Percentiles rank a stretch among this genome's conserved stretches.
Conservation (phyloP, 257 asterid genomes). For the Nyctanthes arbortristis region DNA sequence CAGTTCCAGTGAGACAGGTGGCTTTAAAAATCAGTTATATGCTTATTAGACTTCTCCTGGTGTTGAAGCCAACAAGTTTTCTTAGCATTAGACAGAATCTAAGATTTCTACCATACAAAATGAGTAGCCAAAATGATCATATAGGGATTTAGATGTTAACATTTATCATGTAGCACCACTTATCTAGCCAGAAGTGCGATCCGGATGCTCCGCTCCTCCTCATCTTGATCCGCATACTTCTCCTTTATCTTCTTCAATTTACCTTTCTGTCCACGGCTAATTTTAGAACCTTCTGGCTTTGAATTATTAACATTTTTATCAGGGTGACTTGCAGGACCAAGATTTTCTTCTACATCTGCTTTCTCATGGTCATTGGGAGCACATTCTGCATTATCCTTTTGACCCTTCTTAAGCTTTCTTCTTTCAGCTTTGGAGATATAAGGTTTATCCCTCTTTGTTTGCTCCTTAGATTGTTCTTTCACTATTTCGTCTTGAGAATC, state of each 20-base stretch:
- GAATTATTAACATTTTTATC: slow-evolving; percentile 38
- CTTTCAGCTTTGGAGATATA: slow-evolving; percentile 89
- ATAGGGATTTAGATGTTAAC: too few relatives aligned
- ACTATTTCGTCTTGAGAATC: slow-evolving; percentile 42
- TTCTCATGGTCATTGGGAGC: slow-evolving; percentile 37
- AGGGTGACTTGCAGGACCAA: slow-evolving; percentile 27
- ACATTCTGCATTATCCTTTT: slow-evolving; percentile 45
- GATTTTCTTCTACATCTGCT: slow-evolving; percentile 35
- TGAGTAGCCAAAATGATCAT: not conserved
- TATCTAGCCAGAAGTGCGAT: slow-evolving; percentile 80
- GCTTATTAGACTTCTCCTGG: not conserved
- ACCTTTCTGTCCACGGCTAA: slow-evolving; percentile 88
- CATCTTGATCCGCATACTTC: slow-evolving; percentile 99
- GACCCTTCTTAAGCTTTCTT: slow-evolving; percentile 89
- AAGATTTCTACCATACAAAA: not conserved
- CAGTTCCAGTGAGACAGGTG: slow-evolving; percentile 10
- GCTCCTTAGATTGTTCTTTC: slow-evolving; percentile 40
- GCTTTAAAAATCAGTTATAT: slow-evolving; percentile 20
- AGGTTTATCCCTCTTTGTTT: slow-evolving; percentile 72
- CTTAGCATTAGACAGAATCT: not conserved
- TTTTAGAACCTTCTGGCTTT: slow-evolving; percentile 56
- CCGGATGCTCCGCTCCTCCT: slow-evolving; percentile 86
- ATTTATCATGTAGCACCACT: too few relatives aligned
- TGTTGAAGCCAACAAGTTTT: not conserved
- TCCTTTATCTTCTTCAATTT: slow-evolving; percentile 94